Evolutionary conservation across 768 basidiomycete genomes (phyloP).

Genomic region (Rhodotorula graminis): DNA sequence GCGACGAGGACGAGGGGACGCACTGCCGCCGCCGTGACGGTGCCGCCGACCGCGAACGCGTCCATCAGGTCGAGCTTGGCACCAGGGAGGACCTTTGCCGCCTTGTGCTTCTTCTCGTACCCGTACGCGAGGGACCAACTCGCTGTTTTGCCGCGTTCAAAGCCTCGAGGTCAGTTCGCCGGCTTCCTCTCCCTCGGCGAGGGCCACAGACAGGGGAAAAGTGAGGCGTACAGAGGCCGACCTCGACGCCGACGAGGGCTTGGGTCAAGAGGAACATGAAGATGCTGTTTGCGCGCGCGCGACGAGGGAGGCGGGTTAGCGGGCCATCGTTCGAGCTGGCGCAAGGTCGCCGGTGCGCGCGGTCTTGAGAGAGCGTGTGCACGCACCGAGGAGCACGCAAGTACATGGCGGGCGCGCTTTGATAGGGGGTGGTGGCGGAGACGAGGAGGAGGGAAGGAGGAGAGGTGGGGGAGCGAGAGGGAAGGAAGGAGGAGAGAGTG

Average conservation of each 20-base stretch:
- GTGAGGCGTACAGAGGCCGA: conserved; percentile 12
- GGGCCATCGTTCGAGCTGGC: background rate
- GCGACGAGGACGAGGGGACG: background rate
- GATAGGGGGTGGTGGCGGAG: background rate
- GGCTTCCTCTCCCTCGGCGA: too few species aligned
- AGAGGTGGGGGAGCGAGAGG: background rate
- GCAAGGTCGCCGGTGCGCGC: too few species aligned
- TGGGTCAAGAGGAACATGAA: conserved; percentile 16
- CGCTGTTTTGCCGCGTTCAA: conserved; percentile 5
- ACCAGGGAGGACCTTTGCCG: background rate
- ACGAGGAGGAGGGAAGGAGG: background rate
- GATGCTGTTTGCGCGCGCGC: background rate
- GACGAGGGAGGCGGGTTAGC: background rate
- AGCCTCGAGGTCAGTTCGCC: background rate
- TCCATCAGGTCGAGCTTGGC: conserved; percentile 18
- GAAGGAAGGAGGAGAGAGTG: too few species aligned
- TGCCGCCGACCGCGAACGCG: conserved; percentile 15
- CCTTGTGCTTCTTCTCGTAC: conserved; percentile 16
- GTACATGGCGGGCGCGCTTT: background rate
- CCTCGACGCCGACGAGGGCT: conserved; percentile 1
- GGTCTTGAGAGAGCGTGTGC: too few species aligned
- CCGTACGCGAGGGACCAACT: background rate
- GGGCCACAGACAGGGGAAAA: background rate
- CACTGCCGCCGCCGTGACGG: conserved; percentile 24
- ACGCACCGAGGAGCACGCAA: conserved; percentile 1